A percentile compares a stretch with the other conserved stretches of the same genome.
These are phyloP conservation scores for Hordeum marinum DNA, from an alignment of 176 grass and related monocot species.

Conservation along the genomic window DNA sequence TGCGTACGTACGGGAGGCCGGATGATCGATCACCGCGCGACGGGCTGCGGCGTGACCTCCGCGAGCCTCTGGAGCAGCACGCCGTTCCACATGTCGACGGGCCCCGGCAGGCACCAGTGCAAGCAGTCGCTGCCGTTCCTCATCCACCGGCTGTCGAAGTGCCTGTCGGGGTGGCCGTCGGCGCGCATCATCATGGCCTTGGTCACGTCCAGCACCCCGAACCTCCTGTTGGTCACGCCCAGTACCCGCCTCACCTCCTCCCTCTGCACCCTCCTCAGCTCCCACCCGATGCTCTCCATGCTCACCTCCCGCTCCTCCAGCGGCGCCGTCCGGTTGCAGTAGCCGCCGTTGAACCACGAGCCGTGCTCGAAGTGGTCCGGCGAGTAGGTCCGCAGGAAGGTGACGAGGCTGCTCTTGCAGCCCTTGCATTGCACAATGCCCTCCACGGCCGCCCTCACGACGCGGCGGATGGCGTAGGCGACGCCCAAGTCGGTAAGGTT, in stretches of 20 bases:
- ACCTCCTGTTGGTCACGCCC: slow-evolving; percentile 6
- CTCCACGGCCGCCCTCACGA: slow-evolving; percentile 33
- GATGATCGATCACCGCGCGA: background rate
- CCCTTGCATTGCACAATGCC: slow-evolving; percentile 23
- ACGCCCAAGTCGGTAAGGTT: slow-evolving; percentile 24
- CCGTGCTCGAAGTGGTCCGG: slow-evolving; percentile 65
- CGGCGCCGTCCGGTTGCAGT: slow-evolving; percentile 54
- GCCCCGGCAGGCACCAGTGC: slow-evolving; percentile 77
- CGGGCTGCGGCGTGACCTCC: background rate
- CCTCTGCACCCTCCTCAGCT: slow-evolving; percentile 46
- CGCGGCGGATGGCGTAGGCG: slow-evolving; percentile 30
- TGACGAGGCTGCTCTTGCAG: slow-evolving; percentile 24
- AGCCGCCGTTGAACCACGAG: slow-evolving; percentile 55
- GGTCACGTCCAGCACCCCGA: slow-evolving; percentile 72
- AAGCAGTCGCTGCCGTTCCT: slow-evolving; percentile 66
- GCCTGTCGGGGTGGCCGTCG: slow-evolving; percentile 62
- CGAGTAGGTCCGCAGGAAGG: slow-evolving; percentile 53
- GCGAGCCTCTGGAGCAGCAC: slow-evolving; percentile 27
- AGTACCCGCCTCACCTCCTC: slow-evolving; percentile 52
- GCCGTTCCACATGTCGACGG: slow-evolving; percentile 84
- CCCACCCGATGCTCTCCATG: slow-evolving; percentile 22
- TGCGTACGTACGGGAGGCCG: background rate
- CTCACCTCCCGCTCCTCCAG: slow-evolving; percentile 27
- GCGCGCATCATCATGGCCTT: slow-evolving; percentile 89
- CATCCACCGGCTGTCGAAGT: slow-evolving; percentile 47